Percentiles rank a stretch among this genome's conserved stretches.
phyloP scores from a whole-genome alignment of 495 filamentous ascomycete species.

The Penicillium lividum region DNA sequence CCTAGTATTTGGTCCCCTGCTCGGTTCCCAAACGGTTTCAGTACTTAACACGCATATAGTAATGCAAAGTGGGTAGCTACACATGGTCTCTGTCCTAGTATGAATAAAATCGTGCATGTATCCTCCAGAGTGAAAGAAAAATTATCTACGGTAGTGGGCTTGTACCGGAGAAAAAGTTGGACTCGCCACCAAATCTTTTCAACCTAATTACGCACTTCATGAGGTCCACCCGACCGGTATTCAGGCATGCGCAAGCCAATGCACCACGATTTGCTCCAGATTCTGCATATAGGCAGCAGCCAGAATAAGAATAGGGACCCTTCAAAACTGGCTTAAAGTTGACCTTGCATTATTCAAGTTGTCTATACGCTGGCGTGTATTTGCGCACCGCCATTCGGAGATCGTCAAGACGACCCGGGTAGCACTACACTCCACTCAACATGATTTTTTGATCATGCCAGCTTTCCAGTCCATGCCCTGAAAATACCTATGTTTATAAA shows the following conservation, averaged over 20 bases:
- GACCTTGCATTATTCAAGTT: neutral
- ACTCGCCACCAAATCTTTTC: neutral
- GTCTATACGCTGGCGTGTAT: neutral
- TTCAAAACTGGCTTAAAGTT: neutral
- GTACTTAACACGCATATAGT: neutral
- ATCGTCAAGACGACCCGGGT: neutral
- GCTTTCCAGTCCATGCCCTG: neutral
- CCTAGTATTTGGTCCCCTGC: neutral
- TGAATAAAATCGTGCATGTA: too few species aligned
- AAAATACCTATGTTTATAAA: neutral
- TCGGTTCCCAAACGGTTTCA: neutral
- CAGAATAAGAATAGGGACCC: neutral
- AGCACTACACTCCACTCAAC: neutral
- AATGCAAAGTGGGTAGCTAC: neutral
- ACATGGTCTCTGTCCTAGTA: neutral
- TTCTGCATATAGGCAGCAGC: conserved; percentile 8
- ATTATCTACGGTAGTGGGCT: neutral
- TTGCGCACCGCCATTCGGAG: neutral
- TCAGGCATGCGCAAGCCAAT: conserved; percentile 6
- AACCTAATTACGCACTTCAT: neutral
- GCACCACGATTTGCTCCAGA: neutral
- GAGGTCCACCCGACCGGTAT: conserved; percentile 12
- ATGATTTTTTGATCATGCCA: neutral
- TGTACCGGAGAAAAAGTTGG: neutral
- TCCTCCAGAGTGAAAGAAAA: neutral